Percentiles rank a stretch among this genome's conserved stretches.
phyloP scores from a whole-genome alignment of 1,139 yeast genomes.

The Kazachstania sp. region DNA sequence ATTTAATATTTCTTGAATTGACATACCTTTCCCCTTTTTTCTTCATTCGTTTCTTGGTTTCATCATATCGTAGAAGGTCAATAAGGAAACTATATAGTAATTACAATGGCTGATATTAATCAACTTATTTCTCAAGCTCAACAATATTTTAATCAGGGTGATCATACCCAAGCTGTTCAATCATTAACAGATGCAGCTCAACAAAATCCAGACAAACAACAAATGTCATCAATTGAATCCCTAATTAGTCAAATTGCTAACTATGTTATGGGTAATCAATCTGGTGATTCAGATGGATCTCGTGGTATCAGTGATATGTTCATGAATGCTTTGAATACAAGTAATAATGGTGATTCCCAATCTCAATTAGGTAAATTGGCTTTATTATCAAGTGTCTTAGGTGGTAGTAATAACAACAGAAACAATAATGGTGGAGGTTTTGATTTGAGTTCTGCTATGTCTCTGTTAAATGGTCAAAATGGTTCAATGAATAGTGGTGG shows the following conservation, averaged over 20 bases:
- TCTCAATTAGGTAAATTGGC: conserved; percentile 28
- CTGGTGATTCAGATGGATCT: conserved; percentile 1
- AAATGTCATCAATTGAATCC: conserved; percentile 21
- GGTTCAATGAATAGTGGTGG: conserved; percentile 16
- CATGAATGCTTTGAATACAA: conserved; percentile 17
- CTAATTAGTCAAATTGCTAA: conserved; percentile 17
- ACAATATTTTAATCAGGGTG: conserved; percentile 16
- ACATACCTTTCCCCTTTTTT: no score
- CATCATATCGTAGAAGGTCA: no score
- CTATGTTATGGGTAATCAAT: conserved; percentile 17
- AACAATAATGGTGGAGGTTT: conserved; percentile 11
- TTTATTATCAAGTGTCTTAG: conserved; percentile 20
- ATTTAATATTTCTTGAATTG: no score
- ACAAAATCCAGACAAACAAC: conserved; percentile 19
- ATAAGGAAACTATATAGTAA: no score
- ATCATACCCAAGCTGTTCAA: conserved; percentile 25
- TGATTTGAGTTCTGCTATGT: conserved; percentile 19
- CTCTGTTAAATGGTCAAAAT: conserved; percentile 14
- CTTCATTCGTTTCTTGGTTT: no score
- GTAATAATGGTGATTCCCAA: conserved; percentile 21
- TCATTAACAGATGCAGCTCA: conserved; percentile 23
- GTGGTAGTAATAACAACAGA: conserved; percentile 10
- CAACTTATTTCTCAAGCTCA: conserved; percentile 20
- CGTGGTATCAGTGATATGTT: conserved; percentile 23
- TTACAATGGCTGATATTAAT: conserved; percentile 10